Evolutionary conservation across 345 rosid species (phyloP).

Genomic region (Moricandia moricandioides): DNA sequence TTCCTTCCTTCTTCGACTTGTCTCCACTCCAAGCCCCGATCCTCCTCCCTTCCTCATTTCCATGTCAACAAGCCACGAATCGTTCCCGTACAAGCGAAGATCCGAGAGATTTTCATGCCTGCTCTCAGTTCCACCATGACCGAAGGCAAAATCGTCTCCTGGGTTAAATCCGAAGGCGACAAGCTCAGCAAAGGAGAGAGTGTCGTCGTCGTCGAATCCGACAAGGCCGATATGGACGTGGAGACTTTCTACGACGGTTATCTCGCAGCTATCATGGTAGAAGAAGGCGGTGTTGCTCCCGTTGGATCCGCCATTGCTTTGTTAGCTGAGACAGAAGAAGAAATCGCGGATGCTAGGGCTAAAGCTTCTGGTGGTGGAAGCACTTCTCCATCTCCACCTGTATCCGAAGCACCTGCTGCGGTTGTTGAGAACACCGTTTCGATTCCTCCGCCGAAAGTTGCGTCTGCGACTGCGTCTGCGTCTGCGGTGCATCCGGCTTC

Average conservation of each 20-base stretch:
- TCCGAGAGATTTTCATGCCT: slow-evolving; percentile 98
- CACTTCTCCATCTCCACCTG: slow-evolving; percentile 28
- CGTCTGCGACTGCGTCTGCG: slow-evolving; percentile 47
- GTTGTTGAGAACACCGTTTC: slow-evolving; percentile 21
- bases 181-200: slow-evolving; percentile 86
- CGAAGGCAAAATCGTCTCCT: slow-evolving; percentile 91
- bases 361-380: slow-evolving; percentile 40
- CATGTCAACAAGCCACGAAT: slow-evolving; percentile 17
- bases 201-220: slow-evolving; percentile 93
- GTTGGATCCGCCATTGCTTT: slow-evolving; percentile 94
- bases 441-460: background rate
- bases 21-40: slow-evolving; percentile 26
- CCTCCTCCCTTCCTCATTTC: slow-evolving; percentile 25
- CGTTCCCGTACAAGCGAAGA: slow-evolving; percentile 56
- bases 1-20: slow-evolving; percentile 48
- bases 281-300: slow-evolving; percentile 88
- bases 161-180: slow-evolving; percentile 92
- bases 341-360: slow-evolving; percentile 64
- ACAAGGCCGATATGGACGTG: slow-evolving; percentile 98
- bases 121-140: slow-evolving; percentile 99
- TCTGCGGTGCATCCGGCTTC: slow-evolving; percentile 29
- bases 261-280: slow-evolving; percentile 88
- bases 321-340: slow-evolving; percentile 74
- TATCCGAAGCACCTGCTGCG: background rate
- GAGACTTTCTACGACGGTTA: slow-evolving; percentile 94